A percentile compares a stretch with the other conserved stretches of the same genome.
phyloP scores from a whole-genome alignment of 2,329 filamentous ascomycete species.

The Colletotrichum lupini region DNA sequence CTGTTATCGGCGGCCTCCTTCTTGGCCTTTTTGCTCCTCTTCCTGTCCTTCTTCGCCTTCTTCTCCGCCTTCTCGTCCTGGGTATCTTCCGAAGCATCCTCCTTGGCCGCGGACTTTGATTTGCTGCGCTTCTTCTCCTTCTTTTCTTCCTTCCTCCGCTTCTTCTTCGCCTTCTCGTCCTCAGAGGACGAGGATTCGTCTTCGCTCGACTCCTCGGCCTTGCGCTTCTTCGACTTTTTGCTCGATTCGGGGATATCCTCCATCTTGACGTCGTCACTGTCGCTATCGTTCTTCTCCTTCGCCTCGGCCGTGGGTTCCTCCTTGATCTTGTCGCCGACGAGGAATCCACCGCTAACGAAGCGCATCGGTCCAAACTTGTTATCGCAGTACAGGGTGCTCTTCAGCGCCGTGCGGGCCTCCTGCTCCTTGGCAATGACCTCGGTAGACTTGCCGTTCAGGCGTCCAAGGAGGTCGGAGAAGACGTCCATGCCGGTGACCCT shows the following conservation, averaged over 20 bases:
- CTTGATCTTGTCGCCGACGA: constrained; percentile 68
- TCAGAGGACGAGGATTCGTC: constrained; percentile 43
- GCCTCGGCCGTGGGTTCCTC: constrained; percentile 50
- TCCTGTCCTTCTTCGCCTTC: constrained; percentile 42
- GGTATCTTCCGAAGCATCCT: constrained; percentile 40
- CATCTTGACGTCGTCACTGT: constrained; percentile 39
- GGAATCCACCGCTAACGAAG: constrained; percentile 87
- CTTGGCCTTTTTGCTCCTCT: constrained; percentile 41
- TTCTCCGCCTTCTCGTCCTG: constrained; percentile 39
- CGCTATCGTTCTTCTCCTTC: constrained; percentile 38
- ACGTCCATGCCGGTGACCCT: constrained; percentile 87
- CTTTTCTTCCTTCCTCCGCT: constrained; percentile 49
- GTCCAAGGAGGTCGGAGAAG: constrained; percentile 86
- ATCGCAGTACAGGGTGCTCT: constrained; percentile 79
- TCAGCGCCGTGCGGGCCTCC: constrained; percentile 74
- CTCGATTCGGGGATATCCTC: constrained; percentile 44
- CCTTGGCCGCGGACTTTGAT: constrained; percentile 41
- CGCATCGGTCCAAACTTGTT: constrained; percentile 82
- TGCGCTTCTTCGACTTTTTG: constrained; percentile 63
- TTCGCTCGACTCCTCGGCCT: constrained; percentile 50
- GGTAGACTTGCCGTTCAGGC: constrained; percentile 89
- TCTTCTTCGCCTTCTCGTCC: constrained; percentile 50
- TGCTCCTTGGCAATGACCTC: constrained; percentile 77
- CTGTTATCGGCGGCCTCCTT: constrained; percentile 49
- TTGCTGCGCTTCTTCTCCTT: constrained; percentile 56